Base-by-base conservation (phyloP, 805 yeast species). In the Lipomyces spencermartinsiae region DNA sequence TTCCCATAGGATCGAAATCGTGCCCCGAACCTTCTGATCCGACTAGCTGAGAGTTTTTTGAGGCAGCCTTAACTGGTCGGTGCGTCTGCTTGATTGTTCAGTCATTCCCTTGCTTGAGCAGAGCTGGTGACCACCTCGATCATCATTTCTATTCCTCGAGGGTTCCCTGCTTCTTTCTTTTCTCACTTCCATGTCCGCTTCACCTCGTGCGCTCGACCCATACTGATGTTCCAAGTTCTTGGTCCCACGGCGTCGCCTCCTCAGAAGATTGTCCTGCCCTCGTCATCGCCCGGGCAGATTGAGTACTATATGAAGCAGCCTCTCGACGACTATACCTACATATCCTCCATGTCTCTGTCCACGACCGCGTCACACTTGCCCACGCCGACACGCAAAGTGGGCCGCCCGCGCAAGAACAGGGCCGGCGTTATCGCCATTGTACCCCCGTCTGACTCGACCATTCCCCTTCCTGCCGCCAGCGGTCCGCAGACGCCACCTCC, bases 331-430 rank as follows among this genome's bases (percentile, higher is more conserved):
- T 34, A 34, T 35, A n/a, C 14, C 29, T 54, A 55, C 59, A 16
- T 7, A n/a, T 16, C 49, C 6, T 14, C 19, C 6, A 53, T 8
- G 43, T 29, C 31, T 39, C 34, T n/a, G 19, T 10, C n/a, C 34
- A 49, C 25, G 10, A 29, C 58, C 4, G 46, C 59, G 12, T 46
- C 43, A 16, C 66, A 33, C 55, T 37, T 31, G 59, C 61, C 62
- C 31, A 16, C 29, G 5, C 57, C 46, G 55, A 37, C 53, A 14
- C 29, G 54, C 10, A 67, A 43, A 49, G 64, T 29, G 31, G 25
- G 59, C 10, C 59, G 64, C 14, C 67, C 61, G 16, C 64, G 70
- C 53, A 67, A 55, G 61, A 31, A 39, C 51, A 14, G 16, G 29
- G 25, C 60, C 6, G 56, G 49, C 34, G 19, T 59, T 10, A 22